Conservation (phyloP, 441 rosid species). For the Brassica balearica region DNA sequence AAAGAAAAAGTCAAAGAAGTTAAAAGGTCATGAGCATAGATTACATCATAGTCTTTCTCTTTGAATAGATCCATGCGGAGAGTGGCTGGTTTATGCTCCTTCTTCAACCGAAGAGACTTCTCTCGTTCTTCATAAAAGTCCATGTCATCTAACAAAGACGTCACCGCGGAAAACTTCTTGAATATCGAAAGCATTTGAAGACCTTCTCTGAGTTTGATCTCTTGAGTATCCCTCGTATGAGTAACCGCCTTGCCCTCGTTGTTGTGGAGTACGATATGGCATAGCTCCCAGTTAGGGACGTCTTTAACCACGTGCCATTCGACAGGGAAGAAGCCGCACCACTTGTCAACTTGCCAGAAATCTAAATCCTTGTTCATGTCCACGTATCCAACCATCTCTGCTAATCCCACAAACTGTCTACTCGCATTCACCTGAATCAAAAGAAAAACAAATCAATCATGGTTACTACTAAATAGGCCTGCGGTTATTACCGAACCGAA, state of each 20-base stretch:
- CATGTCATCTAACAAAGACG: constrained; percentile 60
- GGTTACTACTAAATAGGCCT: not conserved
- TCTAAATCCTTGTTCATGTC: constrained; percentile 64
- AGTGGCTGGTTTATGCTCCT: constrained; percentile 55
- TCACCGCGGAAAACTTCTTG: constrained; percentile 45
- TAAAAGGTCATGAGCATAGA: constrained; percentile 26
- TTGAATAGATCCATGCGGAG: constrained; percentile 48
- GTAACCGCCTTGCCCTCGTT: constrained; percentile 69
- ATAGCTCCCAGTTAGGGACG: constrained; percentile 55
- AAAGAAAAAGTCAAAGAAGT: not conserved
- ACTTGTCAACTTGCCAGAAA: constrained; percentile 71
- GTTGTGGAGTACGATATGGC: constrained; percentile 62
- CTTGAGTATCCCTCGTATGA: constrained; percentile 67
- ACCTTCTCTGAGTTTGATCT: constrained; percentile 60
- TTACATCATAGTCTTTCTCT: constrained; percentile 52
- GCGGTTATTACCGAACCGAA: too few species aligned
- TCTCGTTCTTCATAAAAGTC: constrained; percentile 60
- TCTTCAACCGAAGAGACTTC: constrained; percentile 47
- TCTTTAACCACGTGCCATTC: constrained; percentile 71
- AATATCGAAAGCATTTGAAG: constrained; percentile 62
- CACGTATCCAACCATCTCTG: constrained; percentile 71
- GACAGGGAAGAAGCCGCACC: constrained; percentile 67
- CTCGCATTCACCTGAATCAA: constrained; percentile 64
- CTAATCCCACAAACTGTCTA: constrained; percentile 72
- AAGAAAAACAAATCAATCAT: constrained; percentile 7